These are phyloP conservation scores for Dactylorhiza incarnata DNA, from an alignment of 106 monocot species.

Conservation along the genomic window DNA sequence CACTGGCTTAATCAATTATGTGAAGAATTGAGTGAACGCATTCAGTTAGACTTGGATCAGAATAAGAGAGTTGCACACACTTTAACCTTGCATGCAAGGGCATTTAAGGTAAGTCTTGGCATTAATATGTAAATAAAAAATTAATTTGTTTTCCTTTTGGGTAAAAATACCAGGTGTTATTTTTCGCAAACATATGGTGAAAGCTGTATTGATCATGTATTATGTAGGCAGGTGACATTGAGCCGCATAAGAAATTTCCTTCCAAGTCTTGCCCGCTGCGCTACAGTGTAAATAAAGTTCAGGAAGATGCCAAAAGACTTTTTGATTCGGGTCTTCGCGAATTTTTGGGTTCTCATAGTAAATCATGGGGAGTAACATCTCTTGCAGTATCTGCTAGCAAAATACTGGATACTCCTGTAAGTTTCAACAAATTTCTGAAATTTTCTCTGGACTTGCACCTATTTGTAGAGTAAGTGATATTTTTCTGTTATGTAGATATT, in stretches of 20 bases:
- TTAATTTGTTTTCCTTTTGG: not conserved
- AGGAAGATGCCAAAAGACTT: conserved; percentile 88
- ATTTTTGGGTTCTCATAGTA: conserved; percentile 46
- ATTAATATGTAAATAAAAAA: not conserved
- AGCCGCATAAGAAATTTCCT: conserved; percentile 68
- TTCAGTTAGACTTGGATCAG: conserved; percentile 77
- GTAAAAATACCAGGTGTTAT: not conserved
- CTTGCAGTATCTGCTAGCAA: conserved; percentile 88
- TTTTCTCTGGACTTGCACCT: not conserved
- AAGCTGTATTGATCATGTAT: not conserved
- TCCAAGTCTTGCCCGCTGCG: conserved; percentile 90
- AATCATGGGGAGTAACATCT: conserved; percentile 74
- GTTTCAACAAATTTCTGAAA: conserved; percentile 16
- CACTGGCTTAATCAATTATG: conserved; percentile 87
- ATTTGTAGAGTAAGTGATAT: not conserved
- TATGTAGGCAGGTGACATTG: conserved; percentile 43
- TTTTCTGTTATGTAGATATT: not conserved
- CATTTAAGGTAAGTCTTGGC: conserved; percentile 51
- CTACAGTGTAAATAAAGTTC: conserved; percentile 76
- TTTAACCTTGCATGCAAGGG: conserved; percentile 69
- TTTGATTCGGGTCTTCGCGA: conserved; percentile 78
- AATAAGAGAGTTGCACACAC: conserved; percentile 80
- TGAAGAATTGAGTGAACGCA: conserved; percentile 86
- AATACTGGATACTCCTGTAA: conserved; percentile 85
- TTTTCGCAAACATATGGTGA: not conserved